A percentile compares a stretch with the other conserved stretches of the same genome.
These are phyloP conservation scores for Fusarium protoensiforme DNA, from an alignment of 2,329 filamentous ascomycete species.

Conservation along the genomic window DNA sequence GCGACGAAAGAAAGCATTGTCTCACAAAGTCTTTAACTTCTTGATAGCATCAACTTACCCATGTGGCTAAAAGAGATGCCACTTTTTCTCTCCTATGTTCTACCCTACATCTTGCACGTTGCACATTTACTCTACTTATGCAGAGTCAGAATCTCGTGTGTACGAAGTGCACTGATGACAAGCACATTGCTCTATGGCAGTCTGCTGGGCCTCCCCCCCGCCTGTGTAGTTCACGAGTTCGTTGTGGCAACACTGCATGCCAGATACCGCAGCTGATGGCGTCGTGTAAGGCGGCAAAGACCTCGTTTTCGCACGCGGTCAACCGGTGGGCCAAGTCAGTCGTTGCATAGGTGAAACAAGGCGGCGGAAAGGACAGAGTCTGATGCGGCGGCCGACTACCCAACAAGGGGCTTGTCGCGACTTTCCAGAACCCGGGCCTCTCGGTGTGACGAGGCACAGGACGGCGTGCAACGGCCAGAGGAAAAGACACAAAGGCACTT, in stretches of 20 bases:
- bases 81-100: neutral
- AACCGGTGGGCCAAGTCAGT: constrained; percentile 25
- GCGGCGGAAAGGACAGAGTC: neutral
- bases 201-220: neutral
- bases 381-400: constrained; percentile 27
- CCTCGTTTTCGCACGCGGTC: constrained; percentile 38
- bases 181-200: neutral
- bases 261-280: constrained; percentile 40
- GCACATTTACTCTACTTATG: neutral
- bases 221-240: neutral
- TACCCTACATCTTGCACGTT: neutral
- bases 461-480: constrained; percentile 15
- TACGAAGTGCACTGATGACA: no score
- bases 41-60: neutral
- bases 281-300: constrained; percentile 32
- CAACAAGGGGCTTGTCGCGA: constrained; percentile 40
- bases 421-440: constrained; percentile 30
- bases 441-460: constrained; percentile 23
- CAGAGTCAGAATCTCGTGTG: neutral
- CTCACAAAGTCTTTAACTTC: neutral
- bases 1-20: neutral
- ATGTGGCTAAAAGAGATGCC: neutral
- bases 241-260: constrained; percentile 17
- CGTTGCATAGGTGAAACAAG: constrained; percentile 20
- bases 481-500: neutral